phyloP scores from a whole-genome alignment of 345 rosid species.

The Heritiera littoralis region DNA sequence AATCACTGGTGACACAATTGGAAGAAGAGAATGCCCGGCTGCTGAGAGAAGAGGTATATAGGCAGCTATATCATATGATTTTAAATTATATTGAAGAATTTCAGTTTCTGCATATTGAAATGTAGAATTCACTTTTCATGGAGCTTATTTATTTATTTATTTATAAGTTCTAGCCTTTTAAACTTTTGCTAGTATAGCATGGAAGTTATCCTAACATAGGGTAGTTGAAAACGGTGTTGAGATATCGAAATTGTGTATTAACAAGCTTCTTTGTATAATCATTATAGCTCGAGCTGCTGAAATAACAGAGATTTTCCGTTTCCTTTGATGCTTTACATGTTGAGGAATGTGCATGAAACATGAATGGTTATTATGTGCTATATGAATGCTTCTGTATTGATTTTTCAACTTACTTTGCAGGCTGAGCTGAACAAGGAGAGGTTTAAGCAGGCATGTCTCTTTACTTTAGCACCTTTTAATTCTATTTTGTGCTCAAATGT shows the following conservation, averaged over 20 bases:
- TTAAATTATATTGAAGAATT: background rate
- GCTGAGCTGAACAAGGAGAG: conserved; percentile 41
- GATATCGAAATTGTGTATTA: background rate
- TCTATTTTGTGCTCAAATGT: background rate
- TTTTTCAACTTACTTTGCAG: conserved; percentile 30
- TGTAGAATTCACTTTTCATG: background rate
- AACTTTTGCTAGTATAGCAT: background rate
- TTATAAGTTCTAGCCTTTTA: background rate
- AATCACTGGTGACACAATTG: conserved; percentile 51
- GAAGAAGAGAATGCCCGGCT: conserved; percentile 60
- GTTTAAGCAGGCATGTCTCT: conserved; percentile 39
- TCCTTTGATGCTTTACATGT: background rate
- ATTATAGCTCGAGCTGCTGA: background rate
- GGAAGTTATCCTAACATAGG: background rate
- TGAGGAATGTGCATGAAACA: background rate
- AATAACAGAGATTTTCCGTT: background rate
- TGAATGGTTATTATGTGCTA: background rate
- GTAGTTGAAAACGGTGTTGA: background rate
- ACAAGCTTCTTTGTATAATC: background rate
- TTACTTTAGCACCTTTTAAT: background rate
- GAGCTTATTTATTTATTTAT: background rate
- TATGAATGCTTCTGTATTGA: conserved; percentile 2
- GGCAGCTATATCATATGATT: background rate
- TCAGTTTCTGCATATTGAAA: background rate
- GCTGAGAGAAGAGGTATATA: conserved; percentile 53